These are phyloP conservation scores for slime mould (Dictyostelium discoideum) DNA, from an alignment of 78 protist species.

Conservation along the genomic window dicty_2.7 NC_007088.5:7577001-7577500, in stretches of 20 bases:
- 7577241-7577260: not conserved
- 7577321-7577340: no score
- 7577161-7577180: not conserved
- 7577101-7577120: not conserved
- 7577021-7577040: not conserved
- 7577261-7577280: no score
- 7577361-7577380: not conserved
- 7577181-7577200: no score
- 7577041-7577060: no score
- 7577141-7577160: not conserved
- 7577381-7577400: not conserved
- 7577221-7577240: not conserved
- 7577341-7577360: not conserved
- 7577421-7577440: not conserved
- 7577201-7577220: not conserved
- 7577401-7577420: not conserved
- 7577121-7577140: not conserved
- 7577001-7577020: not conserved
- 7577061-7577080: no score
- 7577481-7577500: no score
- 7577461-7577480: no score
- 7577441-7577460: no score
- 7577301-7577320: not conserved
- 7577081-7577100: no score
- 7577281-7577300: no score